Conservation (phyloP, 352 stramenopile species). For the Phytopythium oedochilum region DNA sequence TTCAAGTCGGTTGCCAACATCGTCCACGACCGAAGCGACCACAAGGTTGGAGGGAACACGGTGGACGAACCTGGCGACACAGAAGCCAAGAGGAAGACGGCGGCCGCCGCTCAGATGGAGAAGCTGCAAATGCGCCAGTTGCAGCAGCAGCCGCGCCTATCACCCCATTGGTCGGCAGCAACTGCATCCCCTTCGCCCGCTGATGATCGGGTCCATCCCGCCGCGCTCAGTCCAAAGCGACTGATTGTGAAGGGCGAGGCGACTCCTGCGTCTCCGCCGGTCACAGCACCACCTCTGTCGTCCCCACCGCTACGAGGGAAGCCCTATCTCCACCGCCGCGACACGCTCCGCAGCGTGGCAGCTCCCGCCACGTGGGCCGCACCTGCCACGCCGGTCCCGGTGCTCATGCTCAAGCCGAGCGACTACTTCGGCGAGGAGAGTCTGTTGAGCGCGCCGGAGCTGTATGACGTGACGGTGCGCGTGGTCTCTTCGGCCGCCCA, state of each 20-base stretch:
- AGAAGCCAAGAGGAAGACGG: not conserved
- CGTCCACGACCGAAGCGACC: not conserved
- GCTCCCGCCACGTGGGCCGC: not conserved
- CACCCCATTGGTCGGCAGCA: not conserved
- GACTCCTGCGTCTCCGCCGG: not conserved
- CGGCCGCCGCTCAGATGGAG: not conserved
- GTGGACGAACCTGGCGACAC: not conserved
- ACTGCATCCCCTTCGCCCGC: not conserved
- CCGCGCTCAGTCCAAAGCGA: not conserved
- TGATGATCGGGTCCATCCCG: not conserved
- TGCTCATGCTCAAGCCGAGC: slow-evolving; percentile 42
- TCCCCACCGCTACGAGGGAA: not conserved
- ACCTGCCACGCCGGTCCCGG: slow-evolving; percentile 13
- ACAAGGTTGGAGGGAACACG: no score
- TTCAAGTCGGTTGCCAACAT: slow-evolving; percentile 1
- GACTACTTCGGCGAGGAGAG: slow-evolving; percentile 66
- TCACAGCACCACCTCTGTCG: not conserved
- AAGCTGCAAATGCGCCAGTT: not conserved
- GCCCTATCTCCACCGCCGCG: not conserved
- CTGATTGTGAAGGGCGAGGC: not conserved
- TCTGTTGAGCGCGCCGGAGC: slow-evolving; percentile 19
- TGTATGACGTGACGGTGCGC: slow-evolving; percentile 48
- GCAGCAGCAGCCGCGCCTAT: not conserved
- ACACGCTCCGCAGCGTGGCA: slow-evolving; percentile 1
- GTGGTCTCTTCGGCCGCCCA: slow-evolving; percentile 43